A percentile compares a stretch with the other conserved stretches of the same genome.
phyloP scores from a whole-genome alignment of 495 filamentous ascomycete species.

The Parathielavia appendiculata region DNA sequence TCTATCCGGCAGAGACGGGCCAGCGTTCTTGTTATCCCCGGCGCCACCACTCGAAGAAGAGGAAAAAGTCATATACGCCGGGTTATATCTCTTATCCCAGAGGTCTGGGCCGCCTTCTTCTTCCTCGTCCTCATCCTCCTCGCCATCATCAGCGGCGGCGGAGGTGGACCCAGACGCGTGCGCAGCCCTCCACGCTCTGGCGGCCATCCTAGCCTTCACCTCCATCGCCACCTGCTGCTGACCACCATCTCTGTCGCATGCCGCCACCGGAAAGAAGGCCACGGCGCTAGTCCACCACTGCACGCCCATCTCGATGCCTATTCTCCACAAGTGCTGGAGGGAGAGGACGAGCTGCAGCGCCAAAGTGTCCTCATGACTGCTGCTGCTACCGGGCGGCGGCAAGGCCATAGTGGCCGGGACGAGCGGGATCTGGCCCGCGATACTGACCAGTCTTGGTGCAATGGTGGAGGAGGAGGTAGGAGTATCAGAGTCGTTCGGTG shows the following conservation, averaged over 20 bases:
- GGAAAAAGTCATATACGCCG: slow-evolving; percentile 30
- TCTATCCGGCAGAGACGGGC: neutral
- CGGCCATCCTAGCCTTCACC: slow-evolving; percentile 19
- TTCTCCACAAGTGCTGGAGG: slow-evolving; percentile 85
- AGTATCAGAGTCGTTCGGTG: neutral
- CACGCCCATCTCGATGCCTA: slow-evolving; percentile 67
- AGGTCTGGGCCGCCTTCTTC: slow-evolving; percentile 56
- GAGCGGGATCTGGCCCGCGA: slow-evolving; percentile 91
- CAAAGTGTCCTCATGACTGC: slow-evolving; percentile 7
- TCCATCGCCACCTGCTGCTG: slow-evolving; percentile 8
- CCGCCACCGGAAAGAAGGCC: slow-evolving; percentile 56
- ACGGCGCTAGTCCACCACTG: slow-evolving; percentile 67
- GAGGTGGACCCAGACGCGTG: slow-evolving; percentile 26
- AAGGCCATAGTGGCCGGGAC: slow-evolving; percentile 75
- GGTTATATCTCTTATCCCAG: slow-evolving; percentile 65
- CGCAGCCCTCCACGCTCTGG: slow-evolving; percentile 34
- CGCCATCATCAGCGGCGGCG: slow-evolving; percentile 14
- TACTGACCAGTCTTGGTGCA: slow-evolving; percentile 29
- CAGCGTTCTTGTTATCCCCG: slow-evolving; percentile 1
- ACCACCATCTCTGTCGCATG: neutral
- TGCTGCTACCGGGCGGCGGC: slow-evolving; percentile 16
- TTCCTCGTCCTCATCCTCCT: slow-evolving; percentile 30
- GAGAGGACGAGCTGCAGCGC: slow-evolving; percentile 47
- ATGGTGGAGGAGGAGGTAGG: neutral
- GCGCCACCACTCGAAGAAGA: slow-evolving; percentile 17